Percentiles rank a stretch among this genome's conserved stretches.
These are phyloP conservation scores for Naumovozyma baii DNA, from an alignment of 805 yeast species.

Conservation along the genomic window DNA sequence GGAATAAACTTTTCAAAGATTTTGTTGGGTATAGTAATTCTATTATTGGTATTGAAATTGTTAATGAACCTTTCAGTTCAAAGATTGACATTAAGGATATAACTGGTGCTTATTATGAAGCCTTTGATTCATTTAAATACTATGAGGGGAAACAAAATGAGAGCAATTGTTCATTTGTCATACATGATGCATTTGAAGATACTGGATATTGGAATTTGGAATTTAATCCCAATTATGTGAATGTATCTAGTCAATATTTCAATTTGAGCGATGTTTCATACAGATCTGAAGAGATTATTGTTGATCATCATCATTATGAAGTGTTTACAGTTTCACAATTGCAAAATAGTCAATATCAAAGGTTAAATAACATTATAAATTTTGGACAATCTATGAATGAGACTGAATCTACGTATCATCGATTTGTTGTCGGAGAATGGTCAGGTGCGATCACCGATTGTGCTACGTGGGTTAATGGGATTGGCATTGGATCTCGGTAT, in stretches of 20 bases:
- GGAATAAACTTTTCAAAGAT: slow-evolving; percentile 40
- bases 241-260: slow-evolving; percentile 28
- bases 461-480: slow-evolving; percentile 60
- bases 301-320: slow-evolving; percentile 89
- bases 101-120: slow-evolving; percentile 27
- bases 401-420: slow-evolving; percentile 32
- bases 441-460: slow-evolving; percentile 65
- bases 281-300: slow-evolving; percentile 49
- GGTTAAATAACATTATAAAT: slow-evolving; percentile 27
- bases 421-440: slow-evolving; percentile 61
- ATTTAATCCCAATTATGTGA: slow-evolving; percentile 27
- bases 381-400: slow-evolving; percentile 24
- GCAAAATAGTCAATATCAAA: slow-evolving; percentile 29
- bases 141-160: slow-evolving; percentile 7
- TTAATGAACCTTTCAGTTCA: slow-evolving; percentile 64
- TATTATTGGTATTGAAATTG: slow-evolving; percentile 58
- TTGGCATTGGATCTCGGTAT: slow-evolving; percentile 56
- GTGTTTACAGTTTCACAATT: slow-evolving; percentile 65
- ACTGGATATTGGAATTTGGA: slow-evolving; percentile 47
- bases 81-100: slow-evolving; percentile 34
- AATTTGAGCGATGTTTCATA: slow-evolving; percentile 31
- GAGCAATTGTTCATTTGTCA: slow-evolving; percentile 37
- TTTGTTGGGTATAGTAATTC: slow-evolving; percentile 38
- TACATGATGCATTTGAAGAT: slow-evolving; percentile 58
- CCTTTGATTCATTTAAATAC: slow-evolving; percentile 22